Evolutionary conservation across 768 basidiomycete species (phyloP), one percentile per base, ranked within the genome.

Genomic region (Clavaria fumosa): DNA sequence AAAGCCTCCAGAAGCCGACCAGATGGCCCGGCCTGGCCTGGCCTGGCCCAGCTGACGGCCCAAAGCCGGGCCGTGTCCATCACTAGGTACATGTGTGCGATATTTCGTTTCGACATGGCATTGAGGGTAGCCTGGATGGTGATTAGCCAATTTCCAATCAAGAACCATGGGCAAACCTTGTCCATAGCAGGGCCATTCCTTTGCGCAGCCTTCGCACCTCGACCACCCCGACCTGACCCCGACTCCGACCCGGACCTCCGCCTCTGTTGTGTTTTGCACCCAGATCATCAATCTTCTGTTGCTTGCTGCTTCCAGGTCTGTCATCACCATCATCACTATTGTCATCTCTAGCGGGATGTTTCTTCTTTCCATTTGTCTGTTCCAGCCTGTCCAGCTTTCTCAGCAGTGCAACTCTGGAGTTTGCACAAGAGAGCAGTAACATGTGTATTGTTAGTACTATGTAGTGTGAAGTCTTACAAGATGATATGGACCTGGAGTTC

Each of bases 271-370:
- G n/a, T 36, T 36, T 5, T 46, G 49, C 9, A 28, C 14, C 26
- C 26, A 14, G 9, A 28, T 14, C 26, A 14, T 28, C 14, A 9
- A 9, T 9, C 14, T 28, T 28, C 14, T 14, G 26, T 28, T 14
- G 26, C 26, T 28, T 28, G 26, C 26, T 28, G 9, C 26, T 28
- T 28, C 26, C 9, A 14, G 9, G 9, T 14, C 14, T 39, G 47
- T 45, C 9, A 42, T 36, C 34, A 46, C 45, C 37, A 43, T 43
- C n/a, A 47, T 47, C 30, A 50, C 45, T 35, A 34, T 39, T 6
- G 41, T 22, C 20, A 41, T 43, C 36, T 43, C 45, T 3, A 41
- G 45, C 22, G 48, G 49, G 5, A 44, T 45, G 1, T 45, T 37
- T 22, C 30, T 47, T 27, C 39, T 31, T 31, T 27, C 19, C 12